Percentiles rank a stretch among this genome's conserved stretches.
phyloP scores from a whole-genome alignment of 2,329 filamentous ascomycete genomes.

The Pestalotiopsis fici region DNA sequence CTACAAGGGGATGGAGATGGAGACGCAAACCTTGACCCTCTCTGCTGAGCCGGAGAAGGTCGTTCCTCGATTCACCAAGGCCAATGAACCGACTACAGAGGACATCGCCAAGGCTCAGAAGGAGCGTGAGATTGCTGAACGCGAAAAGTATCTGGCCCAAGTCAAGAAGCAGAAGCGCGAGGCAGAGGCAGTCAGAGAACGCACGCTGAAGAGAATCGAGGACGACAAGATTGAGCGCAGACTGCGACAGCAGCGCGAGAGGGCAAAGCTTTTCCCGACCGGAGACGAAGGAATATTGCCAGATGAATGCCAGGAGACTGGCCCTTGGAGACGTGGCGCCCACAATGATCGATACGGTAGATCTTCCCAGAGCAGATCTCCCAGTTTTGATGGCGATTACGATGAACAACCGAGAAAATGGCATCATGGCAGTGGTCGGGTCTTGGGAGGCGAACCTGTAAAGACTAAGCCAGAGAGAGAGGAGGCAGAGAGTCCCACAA shows the following conservation, averaged over 20 bases:
- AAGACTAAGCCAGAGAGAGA: too few species aligned
- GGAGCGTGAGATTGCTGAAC: slow-evolving; percentile 11
- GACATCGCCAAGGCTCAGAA: background rate
- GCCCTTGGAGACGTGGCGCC: too few species aligned
- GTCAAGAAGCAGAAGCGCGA: slow-evolving; percentile 14
- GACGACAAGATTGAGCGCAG: slow-evolving; percentile 12
- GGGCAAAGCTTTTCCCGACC: background rate
- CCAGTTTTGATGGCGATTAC: too few species aligned
- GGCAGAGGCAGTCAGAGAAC: slow-evolving; percentile 8
- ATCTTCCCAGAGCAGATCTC: too few species aligned
- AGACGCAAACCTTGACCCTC: too few species aligned
- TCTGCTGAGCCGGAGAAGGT: background rate
- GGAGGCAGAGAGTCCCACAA: too few species aligned
- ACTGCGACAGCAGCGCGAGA: background rate
- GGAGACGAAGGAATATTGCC: background rate
- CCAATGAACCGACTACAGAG: background rate
- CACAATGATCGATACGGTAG: too few species aligned
- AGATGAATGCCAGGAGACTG: too few species aligned
- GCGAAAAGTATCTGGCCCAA: slow-evolving; percentile 12
- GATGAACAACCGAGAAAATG: too few species aligned
- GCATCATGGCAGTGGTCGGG: too few species aligned
- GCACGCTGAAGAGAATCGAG: slow-evolving; percentile 16
- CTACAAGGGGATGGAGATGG: background rate
- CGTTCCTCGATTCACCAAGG: background rate
- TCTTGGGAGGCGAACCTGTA: too few species aligned